These are phyloP conservation scores for Nicotiana attenuata DNA, from an alignment of 257 asterid species.

Conservation along the genomic window DNA sequence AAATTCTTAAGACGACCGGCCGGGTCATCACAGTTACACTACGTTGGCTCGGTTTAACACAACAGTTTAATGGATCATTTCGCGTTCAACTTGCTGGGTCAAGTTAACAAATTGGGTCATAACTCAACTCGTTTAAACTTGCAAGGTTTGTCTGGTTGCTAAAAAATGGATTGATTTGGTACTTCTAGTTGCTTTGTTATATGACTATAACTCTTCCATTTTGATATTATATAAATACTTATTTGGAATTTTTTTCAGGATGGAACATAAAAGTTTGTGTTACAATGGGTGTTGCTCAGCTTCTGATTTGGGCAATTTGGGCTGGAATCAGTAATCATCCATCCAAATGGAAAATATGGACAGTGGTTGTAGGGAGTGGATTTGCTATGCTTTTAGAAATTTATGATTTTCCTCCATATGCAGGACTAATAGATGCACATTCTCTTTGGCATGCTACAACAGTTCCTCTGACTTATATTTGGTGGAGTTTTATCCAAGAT, in stretches of 20 bases:
- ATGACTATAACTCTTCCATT: not conserved
- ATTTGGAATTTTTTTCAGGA: constrained; percentile 32
- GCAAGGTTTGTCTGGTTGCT: too few relatives aligned
- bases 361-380: constrained; percentile 51
- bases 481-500: constrained; percentile 80
- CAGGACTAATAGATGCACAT: constrained; percentile 68
- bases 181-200: not conserved
- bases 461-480: constrained; percentile 58
- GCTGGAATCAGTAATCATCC: constrained; percentile 62
- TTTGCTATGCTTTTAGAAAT: constrained; percentile 57
- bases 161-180: too few relatives aligned
- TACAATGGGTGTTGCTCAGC: constrained; percentile 44
- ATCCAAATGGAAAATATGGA: constrained; percentile 61
- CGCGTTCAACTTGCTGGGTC: too few relatives aligned
- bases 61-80: too few relatives aligned
- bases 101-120: too few relatives aligned
- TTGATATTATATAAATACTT: not conserved
- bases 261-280: constrained; percentile 63
- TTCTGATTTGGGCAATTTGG: constrained; percentile 66
- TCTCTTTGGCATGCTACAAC: constrained; percentile 75
- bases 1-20: too few relatives aligned
- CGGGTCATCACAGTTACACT: too few relatives aligned
- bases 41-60: too few relatives aligned
- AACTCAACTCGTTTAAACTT: too few relatives aligned
- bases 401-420: constrained; percentile 68